Evolutionary conservation across 163 green algal species (phyloP).

Genomic region (Dunaliella salina): DNA sequence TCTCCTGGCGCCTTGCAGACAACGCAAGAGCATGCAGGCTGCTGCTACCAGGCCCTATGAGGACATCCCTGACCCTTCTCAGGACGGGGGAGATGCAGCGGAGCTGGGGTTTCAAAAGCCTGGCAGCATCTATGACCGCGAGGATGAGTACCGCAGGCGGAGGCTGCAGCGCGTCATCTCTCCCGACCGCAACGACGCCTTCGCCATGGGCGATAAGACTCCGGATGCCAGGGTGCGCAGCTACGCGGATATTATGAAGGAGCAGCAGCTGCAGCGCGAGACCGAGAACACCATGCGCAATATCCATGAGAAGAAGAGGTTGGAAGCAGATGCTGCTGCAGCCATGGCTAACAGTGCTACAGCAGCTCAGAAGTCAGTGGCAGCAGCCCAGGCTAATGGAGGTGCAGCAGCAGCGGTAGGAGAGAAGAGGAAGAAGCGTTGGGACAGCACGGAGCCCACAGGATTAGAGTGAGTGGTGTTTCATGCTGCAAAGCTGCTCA

Average conservation of each 20-base stretch:
- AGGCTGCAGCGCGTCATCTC: constrained; percentile 82
- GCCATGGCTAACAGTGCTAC: constrained; percentile 15
- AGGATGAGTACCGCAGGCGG: constrained; percentile 86
- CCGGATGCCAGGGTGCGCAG: constrained; percentile 73
- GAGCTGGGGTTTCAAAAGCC: constrained; percentile 39
- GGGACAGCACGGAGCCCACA: constrained; percentile 7
- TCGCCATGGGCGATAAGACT: constrained; percentile 83
- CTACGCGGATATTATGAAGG: constrained; percentile 90
- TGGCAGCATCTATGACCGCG: constrained; percentile 80
- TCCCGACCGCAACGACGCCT: constrained; percentile 85
- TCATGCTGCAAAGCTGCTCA: not conserved
- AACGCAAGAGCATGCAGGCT: not conserved
- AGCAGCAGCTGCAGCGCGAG: constrained; percentile 78
- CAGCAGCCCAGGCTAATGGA: constrained; percentile 5
- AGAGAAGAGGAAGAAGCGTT: constrained; percentile 4
- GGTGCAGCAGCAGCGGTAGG: constrained; percentile 3
- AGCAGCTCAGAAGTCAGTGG: constrained; percentile 10
- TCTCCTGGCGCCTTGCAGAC: constrained; percentile 3
- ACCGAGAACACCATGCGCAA: constrained; percentile 90
- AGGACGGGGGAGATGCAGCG: not conserved
- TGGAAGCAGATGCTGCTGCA: constrained; percentile 44
- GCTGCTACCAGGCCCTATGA: constrained; percentile 9
- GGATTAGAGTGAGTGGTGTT: not conserved
- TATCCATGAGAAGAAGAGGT: constrained; percentile 69
- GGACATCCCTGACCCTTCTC: constrained; percentile 20